A percentile compares a stretch with the other conserved stretches of the same genome.
These are phyloP conservation scores for Orbilia brochopaga DNA, from an alignment of 2,329 filamentous ascomycete species.

Conservation along the genomic window DNA sequence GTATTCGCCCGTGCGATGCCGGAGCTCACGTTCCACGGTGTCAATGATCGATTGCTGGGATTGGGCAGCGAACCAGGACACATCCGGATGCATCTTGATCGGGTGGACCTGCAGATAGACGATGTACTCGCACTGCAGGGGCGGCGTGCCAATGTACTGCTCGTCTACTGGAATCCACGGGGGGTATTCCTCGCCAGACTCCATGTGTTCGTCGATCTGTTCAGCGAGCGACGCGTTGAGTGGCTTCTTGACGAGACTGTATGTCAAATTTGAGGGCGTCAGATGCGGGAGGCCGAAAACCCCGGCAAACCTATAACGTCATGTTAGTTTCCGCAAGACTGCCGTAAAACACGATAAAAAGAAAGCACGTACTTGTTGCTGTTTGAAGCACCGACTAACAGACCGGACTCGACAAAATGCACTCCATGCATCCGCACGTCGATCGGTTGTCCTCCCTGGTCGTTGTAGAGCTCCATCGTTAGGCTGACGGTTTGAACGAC, in stretches of 20 bases:
- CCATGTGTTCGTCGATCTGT: slow-evolving; percentile 70
- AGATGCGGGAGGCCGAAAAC: slow-evolving; percentile 89
- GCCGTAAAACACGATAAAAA: slow-evolving; percentile 10
- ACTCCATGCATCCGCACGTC: slow-evolving; percentile 81
- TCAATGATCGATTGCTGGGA: slow-evolving; percentile 56
- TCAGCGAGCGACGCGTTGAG: slow-evolving; percentile 75
- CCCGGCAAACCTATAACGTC: slow-evolving; percentile 67
- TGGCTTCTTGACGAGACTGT: slow-evolving; percentile 64
- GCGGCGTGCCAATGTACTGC: slow-evolving; percentile 62
- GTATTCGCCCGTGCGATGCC: slow-evolving; percentile 67
- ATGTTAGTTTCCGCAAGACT: slow-evolving; percentile 39
- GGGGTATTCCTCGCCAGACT: slow-evolving; percentile 64
- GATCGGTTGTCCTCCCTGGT: slow-evolving; percentile 52
- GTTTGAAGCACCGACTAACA: slow-evolving; percentile 81
- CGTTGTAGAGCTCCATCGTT: slow-evolving; percentile 53
- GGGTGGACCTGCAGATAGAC: slow-evolving; percentile 81
- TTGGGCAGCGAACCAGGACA: slow-evolving; percentile 22
- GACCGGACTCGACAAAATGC: slow-evolving; percentile 82
- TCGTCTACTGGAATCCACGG: slow-evolving; percentile 72
- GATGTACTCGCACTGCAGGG: slow-evolving; percentile 86
- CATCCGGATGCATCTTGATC: slow-evolving; percentile 50
- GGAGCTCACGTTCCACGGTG: slow-evolving; percentile 68
- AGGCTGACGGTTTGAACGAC: slow-evolving; percentile 52
- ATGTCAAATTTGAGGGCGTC: slow-evolving; percentile 66
- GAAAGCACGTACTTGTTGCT: slow-evolving; percentile 73